phyloP scores from a whole-genome alignment of 805 yeast genomes.

The Kregervanrija fluxuum region DNA sequence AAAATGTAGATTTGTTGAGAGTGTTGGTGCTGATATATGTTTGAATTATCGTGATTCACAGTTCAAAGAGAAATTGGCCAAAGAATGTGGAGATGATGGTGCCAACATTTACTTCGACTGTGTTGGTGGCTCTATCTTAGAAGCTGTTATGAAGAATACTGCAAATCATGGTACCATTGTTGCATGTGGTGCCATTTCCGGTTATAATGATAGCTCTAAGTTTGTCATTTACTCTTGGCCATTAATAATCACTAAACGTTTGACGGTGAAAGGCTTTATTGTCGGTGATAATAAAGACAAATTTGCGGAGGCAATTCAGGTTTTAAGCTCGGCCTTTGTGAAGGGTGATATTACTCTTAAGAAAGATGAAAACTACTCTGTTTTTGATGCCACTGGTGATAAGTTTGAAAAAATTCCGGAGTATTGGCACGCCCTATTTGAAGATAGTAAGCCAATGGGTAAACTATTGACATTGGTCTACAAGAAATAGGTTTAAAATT shows the following conservation, averaged over 20 bases:
- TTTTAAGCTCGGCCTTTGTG: slow-evolving; percentile 30
- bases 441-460: slow-evolving; percentile 38
- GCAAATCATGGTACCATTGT: slow-evolving; percentile 38
- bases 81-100: slow-evolving; percentile 39
- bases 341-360: slow-evolving; percentile 34
- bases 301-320: slow-evolving; percentile 31
- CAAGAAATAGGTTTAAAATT: too few relatives aligned
- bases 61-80: slow-evolving; percentile 29
- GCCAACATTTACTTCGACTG: slow-evolving; percentile 52
- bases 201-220: slow-evolving; percentile 40
- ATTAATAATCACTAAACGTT: slow-evolving; percentile 41
- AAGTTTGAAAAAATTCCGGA: slow-evolving; percentile 38
- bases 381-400: slow-evolving; percentile 32
- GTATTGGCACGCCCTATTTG: slow-evolving; percentile 40
- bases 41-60: slow-evolving; percentile 45
- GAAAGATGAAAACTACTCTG: slow-evolving; percentile 29
- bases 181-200: slow-evolving; percentile 60
- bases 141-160: slow-evolving; percentile 32
- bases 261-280: slow-evolving; percentile 47
- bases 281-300: slow-evolving; percentile 35
- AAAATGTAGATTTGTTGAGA: slow-evolving; percentile 46
- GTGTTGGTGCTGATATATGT: slow-evolving; percentile 45
- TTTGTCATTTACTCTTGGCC: slow-evolving; percentile 34
- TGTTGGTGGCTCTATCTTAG: slow-evolving; percentile 57
- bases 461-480: slow-evolving; percentile 35